phyloP scores from a whole-genome alignment of 2,329 filamentous ascomycete species.

The Fusarium pseudonygamai region DNA sequence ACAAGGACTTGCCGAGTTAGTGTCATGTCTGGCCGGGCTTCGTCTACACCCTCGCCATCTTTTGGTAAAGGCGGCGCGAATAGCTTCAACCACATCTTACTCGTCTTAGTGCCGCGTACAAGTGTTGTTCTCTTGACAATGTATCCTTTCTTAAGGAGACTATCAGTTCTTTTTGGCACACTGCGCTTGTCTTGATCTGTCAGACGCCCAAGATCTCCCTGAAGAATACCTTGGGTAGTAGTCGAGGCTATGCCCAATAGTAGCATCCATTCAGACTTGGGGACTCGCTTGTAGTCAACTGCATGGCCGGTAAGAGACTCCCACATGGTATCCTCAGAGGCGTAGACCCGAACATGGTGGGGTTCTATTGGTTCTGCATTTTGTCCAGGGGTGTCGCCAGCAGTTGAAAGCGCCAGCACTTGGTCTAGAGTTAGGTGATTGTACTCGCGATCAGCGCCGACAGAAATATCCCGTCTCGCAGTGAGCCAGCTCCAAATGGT shows the following conservation, averaged over 20 bases:
- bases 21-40: constrained; percentile 49
- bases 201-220: constrained; percentile 66
- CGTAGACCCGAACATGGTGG: constrained; percentile 51
- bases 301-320: constrained; percentile 67
- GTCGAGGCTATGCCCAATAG: constrained; percentile 66
- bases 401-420: constrained; percentile 38
- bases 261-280: constrained; percentile 67
- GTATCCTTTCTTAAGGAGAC: constrained; percentile 68
- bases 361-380: neutral
- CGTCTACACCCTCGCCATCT: constrained; percentile 41
- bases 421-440: constrained; percentile 53
- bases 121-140: constrained; percentile 69
- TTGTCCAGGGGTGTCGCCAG: constrained; percentile 4
- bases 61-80: constrained; percentile 61
- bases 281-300: constrained; percentile 66
- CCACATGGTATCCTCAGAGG: constrained; percentile 67
- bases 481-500: constrained; percentile 51
- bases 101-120: constrained; percentile 67
- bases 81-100: constrained; percentile 67
- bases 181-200: constrained; percentile 72
- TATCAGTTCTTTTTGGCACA: constrained; percentile 68
- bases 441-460: constrained; percentile 46
- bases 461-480: constrained; percentile 48
- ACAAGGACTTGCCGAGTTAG: constrained; percentile 52
- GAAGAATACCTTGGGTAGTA: constrained; percentile 65